phyloP scores from a whole-genome alignment of 108 stramenopile species.

The Cyclotella distinguenda region DNA sequence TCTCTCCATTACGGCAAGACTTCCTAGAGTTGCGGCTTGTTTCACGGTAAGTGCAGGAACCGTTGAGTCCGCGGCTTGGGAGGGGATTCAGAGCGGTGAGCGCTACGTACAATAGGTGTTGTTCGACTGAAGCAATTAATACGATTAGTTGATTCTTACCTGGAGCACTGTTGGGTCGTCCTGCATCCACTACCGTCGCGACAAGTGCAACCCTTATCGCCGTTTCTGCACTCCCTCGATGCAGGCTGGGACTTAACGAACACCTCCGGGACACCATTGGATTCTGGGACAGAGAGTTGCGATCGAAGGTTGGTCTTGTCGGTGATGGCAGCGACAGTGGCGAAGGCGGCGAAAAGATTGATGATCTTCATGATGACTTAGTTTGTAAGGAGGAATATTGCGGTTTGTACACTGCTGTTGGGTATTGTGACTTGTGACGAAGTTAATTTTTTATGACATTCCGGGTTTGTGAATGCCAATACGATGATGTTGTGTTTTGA shows the following conservation, averaged over 20 bases:
- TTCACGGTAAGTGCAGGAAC: neutral
- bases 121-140: neutral
- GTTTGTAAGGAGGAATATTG: no score
- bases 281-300: slow-evolving; percentile 1
- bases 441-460: no score
- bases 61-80: neutral
- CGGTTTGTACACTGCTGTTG: no score
- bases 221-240: neutral
- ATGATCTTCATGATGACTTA: neutral
- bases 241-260: neutral
- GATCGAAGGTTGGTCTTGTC: neutral
- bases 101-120: neutral
- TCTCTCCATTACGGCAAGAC: slow-evolving; percentile 1
- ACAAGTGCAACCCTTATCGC: neutral
- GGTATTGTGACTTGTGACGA: no score
- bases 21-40: neutral
- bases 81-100: neutral
- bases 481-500: no score
- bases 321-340: neutral
- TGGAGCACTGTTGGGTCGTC: neutral
- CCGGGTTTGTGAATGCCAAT: no score
- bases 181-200: neutral
- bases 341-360: neutral
- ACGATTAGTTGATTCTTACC: neutral
- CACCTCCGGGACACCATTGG: neutral